Base-by-base conservation (phyloP, 1,139 yeast genomes). In the Cylindricascospora bacillispora region DNA sequence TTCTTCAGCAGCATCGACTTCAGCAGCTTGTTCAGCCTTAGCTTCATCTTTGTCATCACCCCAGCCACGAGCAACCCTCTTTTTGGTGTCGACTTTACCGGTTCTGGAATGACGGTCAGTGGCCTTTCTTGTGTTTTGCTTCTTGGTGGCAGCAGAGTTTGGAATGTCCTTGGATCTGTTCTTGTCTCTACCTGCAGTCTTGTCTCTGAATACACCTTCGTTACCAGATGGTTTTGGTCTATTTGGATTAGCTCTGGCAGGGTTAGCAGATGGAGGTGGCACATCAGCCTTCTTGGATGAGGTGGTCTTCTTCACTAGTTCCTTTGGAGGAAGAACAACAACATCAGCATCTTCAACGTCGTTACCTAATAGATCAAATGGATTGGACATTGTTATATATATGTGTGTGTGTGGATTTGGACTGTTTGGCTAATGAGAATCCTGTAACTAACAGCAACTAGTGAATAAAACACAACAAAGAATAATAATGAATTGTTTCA, bases 281-380 rank as follows among this genome's bases (percentile, higher is more conserved):
- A 65, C 75, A 57, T 85, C 95, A 37, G 75, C 58, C 73, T 86
- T 86, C 73, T 81, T 83, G 56, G 93, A 76, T 41, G 93, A 74
- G 46, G 93, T 76, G 61, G 62, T 60, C 67, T 75, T 71, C 71
- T 77, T 85, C 57, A 81, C 92, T 44, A 81, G 63, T 62, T 81
- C 93, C 65, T 63, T 77, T 56, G 74, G 67, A 40, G 74, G 65
- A 40, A 59, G 54, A 38, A 64, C 49, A 33, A 59, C 49, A 41
- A 57, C 56, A 43, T 70, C 67, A 44, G 70, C 65, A 60, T 71
- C 81, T 58, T 81, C 92, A 54, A 79, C 83, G 67, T 83, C 94
- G 73, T 83, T 60, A 48, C 74, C 73, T 60, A 68, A 56, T 50
- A 67, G 60, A 55, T 64, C 70, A 51, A 63, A 68, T 49, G 70